Conservation (phyloP, 129 eudicot species). For the Calendula officinalis region DNA sequence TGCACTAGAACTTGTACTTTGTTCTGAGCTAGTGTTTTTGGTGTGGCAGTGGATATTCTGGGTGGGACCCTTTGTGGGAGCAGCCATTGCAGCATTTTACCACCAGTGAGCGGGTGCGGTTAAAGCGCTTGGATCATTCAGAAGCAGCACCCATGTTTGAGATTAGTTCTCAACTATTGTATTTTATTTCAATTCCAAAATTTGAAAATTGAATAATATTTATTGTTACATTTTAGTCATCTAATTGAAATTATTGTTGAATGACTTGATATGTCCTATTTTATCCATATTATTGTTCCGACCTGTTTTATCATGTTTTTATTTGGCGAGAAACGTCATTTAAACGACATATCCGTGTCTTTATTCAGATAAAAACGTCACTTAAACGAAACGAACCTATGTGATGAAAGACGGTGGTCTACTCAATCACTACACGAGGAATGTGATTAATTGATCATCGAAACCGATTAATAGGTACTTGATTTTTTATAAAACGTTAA, state of each 20-base stretch:
- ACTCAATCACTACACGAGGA: too few relatives aligned
- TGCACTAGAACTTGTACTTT: constrained; percentile 3
- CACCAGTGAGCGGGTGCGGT: constrained; percentile 86
- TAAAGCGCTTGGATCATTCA: constrained; percentile 80
- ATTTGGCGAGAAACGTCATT: too few relatives aligned
- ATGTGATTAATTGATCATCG: too few relatives aligned
- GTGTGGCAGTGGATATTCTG: constrained; percentile 73
- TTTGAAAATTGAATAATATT: constrained; percentile 22
- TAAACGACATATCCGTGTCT: too few relatives aligned
- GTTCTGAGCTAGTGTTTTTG: background rate
- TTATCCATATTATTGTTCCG: too few relatives aligned
- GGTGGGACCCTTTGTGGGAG: constrained; percentile 87
- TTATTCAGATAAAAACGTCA: too few relatives aligned
- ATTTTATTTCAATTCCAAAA: constrained; percentile 17
- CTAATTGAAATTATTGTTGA: background rate
- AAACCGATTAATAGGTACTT: too few relatives aligned
- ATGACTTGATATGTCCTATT: background rate
- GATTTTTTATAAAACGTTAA: too few relatives aligned
- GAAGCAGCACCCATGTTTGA: constrained; percentile 57
- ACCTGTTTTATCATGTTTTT: background rate
- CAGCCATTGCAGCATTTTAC: constrained; percentile 89
- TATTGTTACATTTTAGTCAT: constrained; percentile 8
- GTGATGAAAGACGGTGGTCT: too few relatives aligned
- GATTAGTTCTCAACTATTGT: constrained; percentile 26
- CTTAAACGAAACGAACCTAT: too few relatives aligned